A percentile compares a stretch with the other conserved stretches of the same genome.
phyloP scores from a whole-genome alignment of 2,329 filamentous ascomycete species.

The Pseudophaeomoniella oleicola region DNA sequence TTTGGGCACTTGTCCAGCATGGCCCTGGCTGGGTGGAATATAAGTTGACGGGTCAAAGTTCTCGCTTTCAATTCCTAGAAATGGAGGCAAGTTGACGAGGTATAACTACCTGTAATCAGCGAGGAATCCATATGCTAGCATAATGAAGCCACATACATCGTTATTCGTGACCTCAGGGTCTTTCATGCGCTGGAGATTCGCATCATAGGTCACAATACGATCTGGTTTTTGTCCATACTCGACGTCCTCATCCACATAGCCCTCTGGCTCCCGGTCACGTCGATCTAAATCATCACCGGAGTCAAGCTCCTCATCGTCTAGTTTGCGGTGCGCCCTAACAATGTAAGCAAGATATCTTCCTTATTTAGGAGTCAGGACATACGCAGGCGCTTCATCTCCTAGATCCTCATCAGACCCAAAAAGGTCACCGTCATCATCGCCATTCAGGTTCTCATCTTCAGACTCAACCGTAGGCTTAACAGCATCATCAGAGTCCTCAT shows the following conservation, averaged over 20 bases:
- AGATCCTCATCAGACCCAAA: constrained; percentile 32
- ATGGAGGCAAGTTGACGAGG: constrained; percentile 48
- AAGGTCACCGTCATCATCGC: constrained; percentile 25
- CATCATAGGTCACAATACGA: constrained; percentile 6
- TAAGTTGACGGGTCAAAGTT: constrained; percentile 48
- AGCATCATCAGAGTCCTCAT: background rate
- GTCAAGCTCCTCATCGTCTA: constrained; percentile 49
- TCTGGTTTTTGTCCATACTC: constrained; percentile 30
- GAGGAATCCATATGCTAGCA: background rate
- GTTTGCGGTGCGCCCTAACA: constrained; percentile 26
- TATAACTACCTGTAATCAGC: constrained; percentile 34
- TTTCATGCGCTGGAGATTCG: constrained; percentile 30
- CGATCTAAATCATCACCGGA: constrained; percentile 48
- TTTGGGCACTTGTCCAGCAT: constrained; percentile 32
- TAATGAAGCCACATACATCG: constrained; percentile 18
- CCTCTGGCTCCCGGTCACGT: constrained; percentile 34
- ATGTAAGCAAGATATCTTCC: constrained; percentile 3
- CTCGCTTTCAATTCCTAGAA: constrained; percentile 46
- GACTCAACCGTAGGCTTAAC: background rate
- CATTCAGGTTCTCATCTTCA: constrained; percentile 13
- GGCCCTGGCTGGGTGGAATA: constrained; percentile 39
- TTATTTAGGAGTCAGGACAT: background rate
- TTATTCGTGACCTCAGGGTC: constrained; percentile 35
- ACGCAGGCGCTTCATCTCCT: constrained; percentile 8
- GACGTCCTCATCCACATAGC: constrained; percentile 22